Conservation (phyloP, 805 yeast genomes). For the Candida vaughaniae region DNA sequence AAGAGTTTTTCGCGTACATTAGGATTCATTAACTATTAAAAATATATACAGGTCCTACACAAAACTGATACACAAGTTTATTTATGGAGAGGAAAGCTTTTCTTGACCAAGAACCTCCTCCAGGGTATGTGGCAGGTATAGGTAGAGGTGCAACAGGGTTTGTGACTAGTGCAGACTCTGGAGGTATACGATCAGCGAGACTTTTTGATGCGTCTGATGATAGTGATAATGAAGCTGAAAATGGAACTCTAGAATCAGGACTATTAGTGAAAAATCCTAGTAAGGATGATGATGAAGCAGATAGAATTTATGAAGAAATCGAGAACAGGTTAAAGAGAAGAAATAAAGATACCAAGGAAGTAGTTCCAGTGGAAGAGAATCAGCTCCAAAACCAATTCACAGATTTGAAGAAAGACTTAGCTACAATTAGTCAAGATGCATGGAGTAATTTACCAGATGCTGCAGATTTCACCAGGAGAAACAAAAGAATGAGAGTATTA, state of each 20-base stretch:
- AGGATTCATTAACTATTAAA: neutral
- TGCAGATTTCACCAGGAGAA: slow-evolving; percentile 78
- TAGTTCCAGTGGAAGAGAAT: slow-evolving; percentile 15
- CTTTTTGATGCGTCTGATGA: slow-evolving; percentile 23
- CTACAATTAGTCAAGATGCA: slow-evolving; percentile 59
- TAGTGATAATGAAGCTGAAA: slow-evolving; percentile 27
- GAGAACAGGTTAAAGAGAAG: slow-evolving; percentile 49
- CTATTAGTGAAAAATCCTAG: slow-evolving; percentile 19
- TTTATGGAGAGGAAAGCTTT: slow-evolving; percentile 60
- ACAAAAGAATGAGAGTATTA: slow-evolving; percentile 67
- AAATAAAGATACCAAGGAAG: slow-evolving; percentile 21
- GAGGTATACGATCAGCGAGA: slow-evolving; percentile 34
- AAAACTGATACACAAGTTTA: no score
- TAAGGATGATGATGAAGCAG: slow-evolving; percentile 79
- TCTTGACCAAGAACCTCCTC: slow-evolving; percentile 82
- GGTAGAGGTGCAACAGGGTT: slow-evolving; percentile 97
- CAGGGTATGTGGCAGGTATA: slow-evolving; percentile 86
- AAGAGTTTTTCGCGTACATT: no score
- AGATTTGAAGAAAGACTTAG: slow-evolving; percentile 64
- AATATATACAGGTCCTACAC: neutral
- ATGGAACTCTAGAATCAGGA: slow-evolving; percentile 30
- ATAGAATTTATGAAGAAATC: slow-evolving; percentile 60
- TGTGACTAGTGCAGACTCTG: slow-evolving; percentile 78
- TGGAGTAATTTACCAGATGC: slow-evolving; percentile 88
- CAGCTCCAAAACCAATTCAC: slow-evolving; percentile 47